Evolutionary conservation across 257 asterid species (phyloP).

Genomic region (Linaria vulgaris): DNA sequence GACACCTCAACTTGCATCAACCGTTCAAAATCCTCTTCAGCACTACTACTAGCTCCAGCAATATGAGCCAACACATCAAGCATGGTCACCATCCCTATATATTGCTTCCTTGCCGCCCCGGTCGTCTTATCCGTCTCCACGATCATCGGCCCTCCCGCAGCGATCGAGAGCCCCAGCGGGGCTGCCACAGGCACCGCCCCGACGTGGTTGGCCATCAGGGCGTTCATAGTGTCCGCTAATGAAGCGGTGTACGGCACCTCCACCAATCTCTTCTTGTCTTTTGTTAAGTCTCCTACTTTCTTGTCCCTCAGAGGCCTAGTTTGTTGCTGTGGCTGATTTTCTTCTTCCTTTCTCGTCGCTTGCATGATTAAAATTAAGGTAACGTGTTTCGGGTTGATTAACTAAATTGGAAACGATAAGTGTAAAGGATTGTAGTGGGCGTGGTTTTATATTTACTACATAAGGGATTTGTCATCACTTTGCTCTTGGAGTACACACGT

Average conservation of each 20-base stretch:
- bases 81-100: conserved; percentile 92
- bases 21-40: conserved; percentile 42
- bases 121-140: conserved; percentile 84
- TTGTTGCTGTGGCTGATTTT: conserved; percentile 11
- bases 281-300: conserved; percentile 55
- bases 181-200: conserved; percentile 90
- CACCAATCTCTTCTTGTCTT: conserved; percentile 55
- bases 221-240: conserved; percentile 70
- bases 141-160: conserved; percentile 98
- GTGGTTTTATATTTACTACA: neutral
- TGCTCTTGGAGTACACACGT: neutral
- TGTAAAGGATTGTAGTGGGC: neutral
- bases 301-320: conserved; percentile 44
- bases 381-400: neutral
- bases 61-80: conserved; percentile 77
- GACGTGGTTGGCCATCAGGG: conserved; percentile 61
- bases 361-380: conserved; percentile 37
- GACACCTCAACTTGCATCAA: conserved; percentile 76
- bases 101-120: conserved; percentile 86
- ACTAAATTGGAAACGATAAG: neutral
- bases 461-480: neutral
- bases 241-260: conserved; percentile 95
- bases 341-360: conserved; percentile 10
- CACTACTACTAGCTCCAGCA: conserved; percentile 56
- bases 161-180: conserved; percentile 99